Evolutionary conservation across 106 monocot genomes (phyloP).

Genomic region (Acorus gramineus): DNA sequence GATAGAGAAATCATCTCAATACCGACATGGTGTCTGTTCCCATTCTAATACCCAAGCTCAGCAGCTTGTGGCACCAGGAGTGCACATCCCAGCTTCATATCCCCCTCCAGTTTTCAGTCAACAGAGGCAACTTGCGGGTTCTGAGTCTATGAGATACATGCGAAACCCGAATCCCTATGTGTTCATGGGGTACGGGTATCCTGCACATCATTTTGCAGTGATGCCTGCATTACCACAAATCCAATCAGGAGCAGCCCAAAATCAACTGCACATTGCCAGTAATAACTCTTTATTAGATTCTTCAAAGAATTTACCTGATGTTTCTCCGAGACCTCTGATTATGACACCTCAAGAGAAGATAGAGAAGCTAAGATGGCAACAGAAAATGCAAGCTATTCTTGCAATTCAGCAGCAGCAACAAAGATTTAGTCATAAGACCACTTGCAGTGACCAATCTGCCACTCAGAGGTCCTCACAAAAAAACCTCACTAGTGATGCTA

Average conservation of each 20-base stretch:
- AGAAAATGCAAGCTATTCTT: slow-evolving; percentile 83
- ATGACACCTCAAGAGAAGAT: slow-evolving; percentile 98
- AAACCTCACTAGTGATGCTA: slow-evolving; percentile 22
- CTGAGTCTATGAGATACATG: slow-evolving; percentile 14
- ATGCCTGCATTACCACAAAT: slow-evolving; percentile 14
- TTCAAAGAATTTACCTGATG: slow-evolving; percentile 11
- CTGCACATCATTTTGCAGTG: slow-evolving; percentile 25
- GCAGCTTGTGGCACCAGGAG: slow-evolving; percentile 9
- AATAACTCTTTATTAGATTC: not conserved
- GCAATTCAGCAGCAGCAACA: slow-evolving; percentile 90
- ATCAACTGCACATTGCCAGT: too few species aligned
- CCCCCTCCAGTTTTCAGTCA: slow-evolving; percentile 17
- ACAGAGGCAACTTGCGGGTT: slow-evolving; percentile 14
- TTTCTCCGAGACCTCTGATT: slow-evolving; percentile 14
- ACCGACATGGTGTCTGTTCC: slow-evolving; percentile 7
- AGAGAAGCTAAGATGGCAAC: slow-evolving; percentile 75
- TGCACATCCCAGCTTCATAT: slow-evolving; percentile 13
- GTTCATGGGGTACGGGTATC: slow-evolving; percentile 48
- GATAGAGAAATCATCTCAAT: slow-evolving; percentile 22
- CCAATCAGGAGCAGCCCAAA: slow-evolving; percentile 10
- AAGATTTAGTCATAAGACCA: slow-evolving; percentile 49
- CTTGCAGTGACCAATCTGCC: slow-evolving; percentile 22
- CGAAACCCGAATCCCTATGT: slow-evolving; percentile 27
- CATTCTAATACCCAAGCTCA: slow-evolving; percentile 7
- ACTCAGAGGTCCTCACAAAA: slow-evolving; percentile 23